Evolutionary conservation across 805 yeast genomes (phyloP).

Genomic region (Wickerhamomyces kurtzmanii): DNA sequence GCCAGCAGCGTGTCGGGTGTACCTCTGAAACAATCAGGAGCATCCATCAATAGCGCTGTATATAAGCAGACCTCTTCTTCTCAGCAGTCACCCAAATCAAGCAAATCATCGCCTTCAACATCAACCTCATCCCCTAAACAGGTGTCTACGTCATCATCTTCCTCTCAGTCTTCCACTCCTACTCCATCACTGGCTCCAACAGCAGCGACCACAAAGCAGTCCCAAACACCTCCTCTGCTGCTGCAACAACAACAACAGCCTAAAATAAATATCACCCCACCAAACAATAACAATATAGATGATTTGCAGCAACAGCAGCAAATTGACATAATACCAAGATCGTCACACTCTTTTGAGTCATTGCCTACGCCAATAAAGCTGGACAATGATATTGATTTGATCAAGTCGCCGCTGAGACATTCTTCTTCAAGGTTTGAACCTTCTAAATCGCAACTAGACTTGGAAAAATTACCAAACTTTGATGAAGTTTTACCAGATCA

Average conservation of each 20-base stretch:
- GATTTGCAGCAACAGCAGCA: neutral
- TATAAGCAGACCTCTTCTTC: slow-evolving; percentile 12
- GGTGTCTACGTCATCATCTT: slow-evolving; percentile 2
- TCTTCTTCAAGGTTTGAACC: slow-evolving; percentile 89
- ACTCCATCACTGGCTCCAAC: slow-evolving; percentile 4
- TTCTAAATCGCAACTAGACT: slow-evolving; percentile 49
- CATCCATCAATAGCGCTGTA: slow-evolving; percentile 25
- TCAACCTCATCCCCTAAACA: slow-evolving; percentile 6
- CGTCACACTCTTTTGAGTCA: slow-evolving; percentile 45
- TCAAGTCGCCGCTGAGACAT: slow-evolving; percentile 82
- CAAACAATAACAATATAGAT: slow-evolving; percentile 6
- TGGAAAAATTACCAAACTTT: slow-evolving; percentile 71
- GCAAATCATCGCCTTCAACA: slow-evolving; percentile 6
- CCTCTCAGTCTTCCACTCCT: slow-evolving; percentile 14
- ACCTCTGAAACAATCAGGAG: too few relatives aligned
- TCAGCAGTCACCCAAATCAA: slow-evolving; percentile 5
- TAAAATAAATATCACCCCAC: too few relatives aligned
- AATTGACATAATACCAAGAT: slow-evolving; percentile 23
- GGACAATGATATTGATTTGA: slow-evolving; percentile 67
- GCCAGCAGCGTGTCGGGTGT: too few relatives aligned
- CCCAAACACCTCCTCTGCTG: slow-evolving; percentile 2
- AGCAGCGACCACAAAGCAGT: slow-evolving; percentile 1
- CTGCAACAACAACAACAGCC: slow-evolving; percentile 6
- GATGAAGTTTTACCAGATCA: slow-evolving; percentile 84
- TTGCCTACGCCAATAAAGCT: slow-evolving; percentile 56